Base-by-base conservation (phyloP, 2,329 filamentous ascomycete species). In the Pseudofabraea citricarpa region DNA sequence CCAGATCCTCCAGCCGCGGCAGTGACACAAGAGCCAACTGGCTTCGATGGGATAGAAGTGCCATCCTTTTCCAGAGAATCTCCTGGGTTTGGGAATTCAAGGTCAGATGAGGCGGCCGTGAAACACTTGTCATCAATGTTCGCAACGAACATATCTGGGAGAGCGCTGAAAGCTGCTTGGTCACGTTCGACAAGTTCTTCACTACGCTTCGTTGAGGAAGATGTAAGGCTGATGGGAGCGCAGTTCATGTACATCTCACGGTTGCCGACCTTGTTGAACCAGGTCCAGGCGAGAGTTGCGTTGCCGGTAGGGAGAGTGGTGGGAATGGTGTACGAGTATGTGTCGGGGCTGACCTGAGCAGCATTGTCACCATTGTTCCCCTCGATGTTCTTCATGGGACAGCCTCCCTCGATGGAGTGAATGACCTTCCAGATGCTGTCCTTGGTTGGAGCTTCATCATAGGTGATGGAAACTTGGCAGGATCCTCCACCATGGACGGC, bases 161-260 rank as follows among this genome's bases (percentile, higher is more conserved):
- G 82, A 0, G 67, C 62, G 29, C 77, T 61, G 49, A 83, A 76
- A 51, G 77, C 77, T 2, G 70, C 64, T 44, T 79, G 56, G 33
- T 60, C 62, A n/a, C 61, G 52, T 36, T 56, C 49, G 5, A 49
- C 31, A 21, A 63, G 40, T 26, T 56, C 56, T 2, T 49, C 54
- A 26, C 58, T 59, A 6, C 69, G 61, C 59, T 79, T 76, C 41
- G 64, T 61, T 2, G 68, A 64, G 18, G 68, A 66, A 4, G 64
- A 68, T 0, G 77, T 78, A 19, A 97, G 73, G 0, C 72, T 75
- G 37, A 95, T 64, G 0, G 87, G 80, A 0, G 85, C 88, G 56
- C 91, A 98, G 75, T 95, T 94, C 90, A 95, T 95, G 74, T 97
- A 96, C 75, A 95, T 89, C 62, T 97, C 93, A 1, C 90, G 83